phyloP scores from a whole-genome alignment of 306 rosid species.

The Pterocarpus santalinus region DNA sequence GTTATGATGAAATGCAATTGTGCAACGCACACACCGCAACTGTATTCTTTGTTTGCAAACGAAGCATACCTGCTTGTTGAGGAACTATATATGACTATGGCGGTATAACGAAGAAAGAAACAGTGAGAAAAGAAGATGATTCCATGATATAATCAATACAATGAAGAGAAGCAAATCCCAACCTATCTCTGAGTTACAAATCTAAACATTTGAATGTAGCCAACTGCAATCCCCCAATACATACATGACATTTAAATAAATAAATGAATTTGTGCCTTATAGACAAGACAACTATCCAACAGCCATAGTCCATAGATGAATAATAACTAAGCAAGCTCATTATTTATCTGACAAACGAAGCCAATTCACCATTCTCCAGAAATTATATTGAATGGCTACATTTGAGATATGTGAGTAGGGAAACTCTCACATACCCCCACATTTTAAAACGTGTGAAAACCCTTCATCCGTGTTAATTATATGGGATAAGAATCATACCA shows the following conservation, averaged over 20 bases:
- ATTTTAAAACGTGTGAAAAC: not conserved
- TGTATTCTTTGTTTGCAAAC: constrained; percentile 69
- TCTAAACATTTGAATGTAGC: not conserved
- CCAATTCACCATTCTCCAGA: not conserved
- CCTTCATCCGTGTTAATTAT: not conserved
- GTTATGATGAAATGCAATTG: constrained; percentile 73
- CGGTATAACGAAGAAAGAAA: not conserved
- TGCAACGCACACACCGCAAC: constrained; percentile 77
- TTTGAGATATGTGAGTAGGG: not conserved
- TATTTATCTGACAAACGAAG: constrained; percentile 15
- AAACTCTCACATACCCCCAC: constrained; percentile 1
- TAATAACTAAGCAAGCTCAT: constrained; percentile 30
- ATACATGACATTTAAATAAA: not conserved
- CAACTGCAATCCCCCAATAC: not conserved
- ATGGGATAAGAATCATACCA: not conserved
- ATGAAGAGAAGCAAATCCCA: constrained; percentile 1
- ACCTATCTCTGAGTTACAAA: constrained; percentile 20
- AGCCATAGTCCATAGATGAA: not conserved
- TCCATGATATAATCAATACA: not conserved
- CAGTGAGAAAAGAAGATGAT: not conserved
- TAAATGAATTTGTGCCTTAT: not conserved
- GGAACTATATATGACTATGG: constrained; percentile 27
- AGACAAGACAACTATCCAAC: not conserved
- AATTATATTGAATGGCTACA: constrained; percentile 5
- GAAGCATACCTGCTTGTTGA: constrained; percentile 72